Conservation (phyloP, 2,329 filamentous ascomycete species). For the Plectosphaerella plurivora region DNA sequence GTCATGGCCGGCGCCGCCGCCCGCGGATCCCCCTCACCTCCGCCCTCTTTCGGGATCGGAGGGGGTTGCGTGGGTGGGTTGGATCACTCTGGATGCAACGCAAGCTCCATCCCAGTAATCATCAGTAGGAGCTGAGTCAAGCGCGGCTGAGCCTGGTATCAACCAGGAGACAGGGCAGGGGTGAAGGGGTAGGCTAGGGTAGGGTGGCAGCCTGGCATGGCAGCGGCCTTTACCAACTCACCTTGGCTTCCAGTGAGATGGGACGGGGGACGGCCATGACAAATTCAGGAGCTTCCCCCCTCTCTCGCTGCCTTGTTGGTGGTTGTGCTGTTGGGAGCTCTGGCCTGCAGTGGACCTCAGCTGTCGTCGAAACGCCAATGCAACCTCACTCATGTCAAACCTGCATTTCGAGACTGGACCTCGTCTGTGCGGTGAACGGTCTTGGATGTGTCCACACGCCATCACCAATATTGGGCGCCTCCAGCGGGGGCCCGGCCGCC, state of each 20-base stretch:
- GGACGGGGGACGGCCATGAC: background rate
- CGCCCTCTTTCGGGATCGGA: background rate
- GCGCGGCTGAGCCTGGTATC: too few relatives aligned
- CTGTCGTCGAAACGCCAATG: background rate
- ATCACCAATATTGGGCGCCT: background rate
- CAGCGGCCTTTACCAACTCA: background rate
- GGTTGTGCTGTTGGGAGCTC: background rate
- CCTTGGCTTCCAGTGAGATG: background rate
- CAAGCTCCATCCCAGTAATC: too few relatives aligned
- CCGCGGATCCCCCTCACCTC: background rate
- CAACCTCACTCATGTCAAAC: background rate
- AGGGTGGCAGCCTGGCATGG: background rate
- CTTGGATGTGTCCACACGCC: background rate
- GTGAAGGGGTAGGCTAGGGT: too few relatives aligned
- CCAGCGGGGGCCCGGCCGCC: background rate
- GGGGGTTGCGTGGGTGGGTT: background rate
- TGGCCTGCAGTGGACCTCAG: background rate
- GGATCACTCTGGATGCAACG: too few relatives aligned
- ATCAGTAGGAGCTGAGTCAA: too few relatives aligned
- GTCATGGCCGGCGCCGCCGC: too few relatives aligned
- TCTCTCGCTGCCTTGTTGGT: background rate
- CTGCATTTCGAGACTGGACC: background rate
- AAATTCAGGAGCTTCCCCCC: background rate
- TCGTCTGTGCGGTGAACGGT: background rate
- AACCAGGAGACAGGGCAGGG: too few relatives aligned